phyloP scores from a whole-genome alignment of 176 grass and related monocot species.

The Oryza meyeriana region DNA sequence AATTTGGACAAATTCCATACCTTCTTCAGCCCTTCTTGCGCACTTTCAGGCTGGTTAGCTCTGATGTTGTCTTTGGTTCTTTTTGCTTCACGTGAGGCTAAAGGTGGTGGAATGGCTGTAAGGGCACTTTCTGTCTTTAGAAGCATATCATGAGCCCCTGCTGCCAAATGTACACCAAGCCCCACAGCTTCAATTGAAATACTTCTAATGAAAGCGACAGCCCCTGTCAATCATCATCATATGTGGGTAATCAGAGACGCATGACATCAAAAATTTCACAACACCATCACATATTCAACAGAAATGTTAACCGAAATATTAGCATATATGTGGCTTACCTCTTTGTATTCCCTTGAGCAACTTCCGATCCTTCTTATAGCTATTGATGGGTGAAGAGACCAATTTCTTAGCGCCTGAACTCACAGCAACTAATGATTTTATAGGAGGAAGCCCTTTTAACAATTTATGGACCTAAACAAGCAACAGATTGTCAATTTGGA shows the following conservation, averaged over 20 bases:
- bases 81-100: slow-evolving; percentile 45
- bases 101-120: slow-evolving; percentile 50
- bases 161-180: slow-evolving; percentile 90
- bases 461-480: slow-evolving; percentile 86
- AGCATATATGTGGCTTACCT: slow-evolving; percentile 50
- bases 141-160: slow-evolving; percentile 91
- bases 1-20: slow-evolving; percentile 40
- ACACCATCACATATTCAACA: slow-evolving; percentile 24
- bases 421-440: slow-evolving; percentile 89
- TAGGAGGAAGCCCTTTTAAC: slow-evolving; percentile 85
- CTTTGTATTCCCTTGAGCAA: slow-evolving; percentile 98
- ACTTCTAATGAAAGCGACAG: slow-evolving; percentile 87
- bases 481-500: slow-evolving; percentile 29
- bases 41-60: slow-evolving; percentile 80
- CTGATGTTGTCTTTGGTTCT: slow-evolving; percentile 65
- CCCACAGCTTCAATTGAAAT: slow-evolving; percentile 90
- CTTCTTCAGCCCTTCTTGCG: slow-evolving; percentile 90
- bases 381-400: slow-evolving; percentile 84
- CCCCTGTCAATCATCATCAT: slow-evolving; percentile 46
- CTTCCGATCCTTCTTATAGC: slow-evolving; percentile 95
- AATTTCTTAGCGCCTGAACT: slow-evolving; percentile 94
- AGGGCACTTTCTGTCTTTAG: slow-evolving; percentile 76
- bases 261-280: not conserved
- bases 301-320: not conserved
- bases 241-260: not conserved